These are phyloP conservation scores for Russula foetens DNA, from an alignment of 768 basidiomycete species.

Conservation along the genomic window DNA sequence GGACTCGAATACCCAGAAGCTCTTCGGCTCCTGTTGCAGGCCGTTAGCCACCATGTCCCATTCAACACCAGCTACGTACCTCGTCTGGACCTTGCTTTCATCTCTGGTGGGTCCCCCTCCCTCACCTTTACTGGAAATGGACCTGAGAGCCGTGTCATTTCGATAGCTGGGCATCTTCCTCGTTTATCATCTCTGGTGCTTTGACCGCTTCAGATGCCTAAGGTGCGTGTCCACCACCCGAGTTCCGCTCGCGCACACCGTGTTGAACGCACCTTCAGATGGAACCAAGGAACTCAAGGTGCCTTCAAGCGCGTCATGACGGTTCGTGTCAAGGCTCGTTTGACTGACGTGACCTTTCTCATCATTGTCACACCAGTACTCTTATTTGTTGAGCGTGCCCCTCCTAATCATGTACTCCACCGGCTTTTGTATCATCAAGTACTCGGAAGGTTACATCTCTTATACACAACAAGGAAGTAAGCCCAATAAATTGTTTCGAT, in stretches of 20 bases:
- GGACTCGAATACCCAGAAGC: not conserved
- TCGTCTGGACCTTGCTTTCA: conserved; percentile 56
- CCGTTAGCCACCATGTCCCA: conserved; percentile 1
- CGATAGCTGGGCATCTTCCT: conserved; percentile 53
- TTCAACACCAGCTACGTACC: conserved; percentile 25
- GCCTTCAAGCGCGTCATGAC: conserved; percentile 85
- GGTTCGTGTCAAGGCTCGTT: conserved; percentile 32
- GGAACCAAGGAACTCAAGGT: conserved; percentile 61
- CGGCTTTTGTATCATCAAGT: conserved; percentile 68
- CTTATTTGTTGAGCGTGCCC: conserved; percentile 60
- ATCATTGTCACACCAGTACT: conserved; percentile 42
- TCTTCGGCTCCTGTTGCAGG: not conserved
- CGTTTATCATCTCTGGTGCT: conserved; percentile 70
- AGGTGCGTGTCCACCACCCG: conserved; percentile 34
- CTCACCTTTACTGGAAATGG: not conserved
- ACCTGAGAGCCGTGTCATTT: not conserved
- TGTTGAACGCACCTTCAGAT: conserved; percentile 34
- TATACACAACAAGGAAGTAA: conserved; percentile 42
- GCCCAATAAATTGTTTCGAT: not conserved
- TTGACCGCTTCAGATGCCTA: conserved; percentile 69
- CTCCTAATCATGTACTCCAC: conserved; percentile 49
- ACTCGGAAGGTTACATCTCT: conserved; percentile 51
- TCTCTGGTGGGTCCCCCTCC: conserved; percentile 36
- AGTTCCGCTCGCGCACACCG: not conserved
- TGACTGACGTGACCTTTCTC: not conserved